Base-by-base conservation (phyloP, 2,329 filamentous ascomycete species). In the Sarocladium kiliense region DNA sequence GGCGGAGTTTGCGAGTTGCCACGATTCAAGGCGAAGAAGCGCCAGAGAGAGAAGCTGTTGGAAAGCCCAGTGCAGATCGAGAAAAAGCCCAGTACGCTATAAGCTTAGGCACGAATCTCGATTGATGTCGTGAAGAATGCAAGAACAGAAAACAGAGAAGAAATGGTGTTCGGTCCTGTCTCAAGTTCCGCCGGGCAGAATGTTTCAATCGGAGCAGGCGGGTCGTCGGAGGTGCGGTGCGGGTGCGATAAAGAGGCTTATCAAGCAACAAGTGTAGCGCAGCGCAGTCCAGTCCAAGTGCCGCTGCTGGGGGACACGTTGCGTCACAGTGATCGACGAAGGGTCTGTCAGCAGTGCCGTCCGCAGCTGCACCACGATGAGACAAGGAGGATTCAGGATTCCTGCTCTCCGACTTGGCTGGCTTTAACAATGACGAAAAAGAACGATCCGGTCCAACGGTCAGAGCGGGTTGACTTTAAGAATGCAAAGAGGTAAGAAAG, bases 1-100 rank as follows among this genome's bases (percentile, higher is more conserved):
- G 37, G 78, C 79, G 61, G 37, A 32, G 25, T 41, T 16, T 47
- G 44, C 23, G 27, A 27, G 4, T 27, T 23, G 26, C 39, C 37
- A 54, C 34, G 39, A 36, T 27, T 25, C 27, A 30, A 39, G 32
- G 26, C 19, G 42, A n/a, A 19, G 16, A 49, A 37, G n/a, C 44
- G 25, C 44, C 44, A 30, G 5, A 3, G 25, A 27, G 23, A 6
- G 26, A 30, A 30, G 4, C 23, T 32, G 30, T 21, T 44, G 25
- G 41, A 49, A 49, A 37, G 19, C 41, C 39, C n/a, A n/a, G n/a
- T n/a, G 39, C 18, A 34, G n/a, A n/a, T 45, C 19, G 18, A 30
- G 18, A 54, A 30, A 19, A n/a, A n/a, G n/a, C n/a, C n/a, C n/a
- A n/a, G n/a, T n/a, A n/a, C n/a, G n/a, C n/a, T n/a, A n/a, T n/a